Base-by-base conservation (phyloP, 2,329 filamentous ascomycete genomes). In the Fusarium sp. region DNA sequence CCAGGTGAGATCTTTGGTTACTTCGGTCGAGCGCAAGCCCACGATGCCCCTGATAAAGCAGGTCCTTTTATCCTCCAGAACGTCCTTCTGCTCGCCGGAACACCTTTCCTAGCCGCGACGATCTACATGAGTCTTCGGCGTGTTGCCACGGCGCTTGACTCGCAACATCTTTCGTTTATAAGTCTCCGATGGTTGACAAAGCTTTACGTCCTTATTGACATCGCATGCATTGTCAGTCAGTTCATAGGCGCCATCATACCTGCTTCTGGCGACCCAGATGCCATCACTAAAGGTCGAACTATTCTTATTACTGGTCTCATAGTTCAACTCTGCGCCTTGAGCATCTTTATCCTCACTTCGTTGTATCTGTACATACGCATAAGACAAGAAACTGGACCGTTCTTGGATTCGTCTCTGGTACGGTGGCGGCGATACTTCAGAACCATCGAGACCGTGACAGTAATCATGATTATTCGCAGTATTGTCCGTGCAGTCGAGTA, bases 401-500 rank as follows among this genome's bases (percentile, higher is more conserved):
- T 69, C 33, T 26, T 69, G 22, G 39, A 69, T 7, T 63, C 44
- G 7, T 48, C 66, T 6, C n/a, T 69, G 14, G 13, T 81, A 10
- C 74, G 77, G 0, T 83, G 82, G 82, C 73, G 73, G 31, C 62
- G 75, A 20, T 73, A 82, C 45, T 77, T 85, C 20, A 59, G 64
- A 28, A 76, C 79, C 5, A 77, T 84, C 1, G 82, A 83, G 47
- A 48, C 70, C 6, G 78, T 79, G 6, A 83, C 82, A 47, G 52
- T 70, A 0, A 73, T 87, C 12, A 87, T 88, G 60, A 79, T 86
- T 24, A 76, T 87, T 10, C 79, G 87, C 47, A 85, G 83, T 55
- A 70, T 86, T 26, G 86, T 87, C 58, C 81, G 86, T 12, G 82
- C 86, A 4, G 69, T 87, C 9, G 87, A 88, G 74, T 88, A 88